Evolutionary conservation across 768 basidiomycete species (phyloP).

Genomic region (Boletus insuetus): DNA sequence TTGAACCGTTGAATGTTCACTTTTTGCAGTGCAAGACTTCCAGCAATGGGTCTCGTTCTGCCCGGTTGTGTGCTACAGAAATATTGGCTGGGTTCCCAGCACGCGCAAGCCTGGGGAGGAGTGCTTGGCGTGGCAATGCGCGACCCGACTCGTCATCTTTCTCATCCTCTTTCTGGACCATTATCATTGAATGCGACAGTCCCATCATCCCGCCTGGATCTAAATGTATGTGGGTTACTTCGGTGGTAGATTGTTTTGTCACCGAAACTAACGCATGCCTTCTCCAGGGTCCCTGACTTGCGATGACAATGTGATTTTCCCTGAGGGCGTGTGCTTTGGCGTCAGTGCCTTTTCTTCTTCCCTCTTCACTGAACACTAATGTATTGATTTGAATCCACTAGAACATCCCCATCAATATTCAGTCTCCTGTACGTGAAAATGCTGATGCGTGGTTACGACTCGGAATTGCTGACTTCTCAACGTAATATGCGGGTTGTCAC

Average conservation of each 20-base stretch:
- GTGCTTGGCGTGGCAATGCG: slow-evolving; percentile 1
- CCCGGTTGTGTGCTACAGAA: slow-evolving; percentile 1
- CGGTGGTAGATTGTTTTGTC: neutral
- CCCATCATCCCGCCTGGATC: neutral
- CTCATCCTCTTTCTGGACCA: slow-evolving; percentile 7
- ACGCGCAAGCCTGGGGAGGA: neutral
- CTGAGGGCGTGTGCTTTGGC: neutral
- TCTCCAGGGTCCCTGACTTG: slow-evolving; percentile 5
- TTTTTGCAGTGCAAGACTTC: neutral
- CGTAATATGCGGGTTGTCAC: neutral
- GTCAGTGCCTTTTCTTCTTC: neutral
- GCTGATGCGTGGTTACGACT: neutral
- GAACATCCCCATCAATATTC: neutral
- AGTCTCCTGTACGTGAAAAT: neutral
- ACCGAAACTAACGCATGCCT: neutral
- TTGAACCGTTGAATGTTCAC: neutral
- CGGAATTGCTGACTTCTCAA: neutral
- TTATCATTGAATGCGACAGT: slow-evolving; percentile 9
- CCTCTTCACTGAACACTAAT: neutral
- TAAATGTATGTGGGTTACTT: neutral
- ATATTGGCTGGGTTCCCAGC: neutral
- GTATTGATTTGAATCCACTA: neutral
- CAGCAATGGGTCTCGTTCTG: neutral
- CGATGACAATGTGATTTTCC: slow-evolving; percentile 5
- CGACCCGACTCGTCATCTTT: neutral